phyloP scores from a whole-genome alignment of 2,329 filamentous ascomycete species.

The Microcyclospora pomicola region DNA sequence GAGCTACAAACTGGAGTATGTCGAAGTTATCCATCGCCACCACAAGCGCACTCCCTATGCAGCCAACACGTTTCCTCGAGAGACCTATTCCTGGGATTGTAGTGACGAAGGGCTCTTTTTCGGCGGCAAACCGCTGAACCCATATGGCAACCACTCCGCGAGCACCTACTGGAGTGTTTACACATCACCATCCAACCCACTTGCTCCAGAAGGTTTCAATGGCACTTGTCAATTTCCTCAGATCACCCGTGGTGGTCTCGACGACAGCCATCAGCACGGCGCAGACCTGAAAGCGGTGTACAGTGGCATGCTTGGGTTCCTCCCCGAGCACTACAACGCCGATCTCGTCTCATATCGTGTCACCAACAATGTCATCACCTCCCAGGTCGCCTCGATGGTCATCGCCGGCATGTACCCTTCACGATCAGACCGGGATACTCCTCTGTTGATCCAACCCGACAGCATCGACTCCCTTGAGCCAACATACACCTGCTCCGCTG shows the following conservation, averaged over 20 bases:
- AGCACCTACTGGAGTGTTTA: conserved; percentile 53
- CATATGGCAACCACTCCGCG: conserved; percentile 35
- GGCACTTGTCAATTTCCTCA: conserved; percentile 72
- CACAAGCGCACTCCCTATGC: conserved; percentile 76
- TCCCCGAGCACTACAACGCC: conserved; percentile 39
- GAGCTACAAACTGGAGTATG: conserved; percentile 56
- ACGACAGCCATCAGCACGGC: conserved; percentile 64
- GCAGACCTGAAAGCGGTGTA: conserved; percentile 67
- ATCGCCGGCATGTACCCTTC: conserved; percentile 53
- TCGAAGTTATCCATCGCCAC: conserved; percentile 72
- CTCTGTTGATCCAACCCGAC: conserved; percentile 36
- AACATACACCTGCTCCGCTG: conserved; percentile 49
- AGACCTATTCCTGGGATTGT: conserved; percentile 61
- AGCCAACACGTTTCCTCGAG: conserved; percentile 60
- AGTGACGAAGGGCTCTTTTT: conserved; percentile 55
- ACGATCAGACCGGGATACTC: conserved; percentile 14
- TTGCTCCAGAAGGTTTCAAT: conserved; percentile 50
- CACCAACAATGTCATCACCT: conserved; percentile 71
- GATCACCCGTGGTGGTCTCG: conserved; percentile 56
- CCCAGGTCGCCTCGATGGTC: conserved; percentile 64
- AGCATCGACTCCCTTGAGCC: conserved; percentile 62
- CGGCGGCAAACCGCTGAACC: conserved; percentile 46
- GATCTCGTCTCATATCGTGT: conserved; percentile 51
- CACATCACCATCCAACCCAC: conserved; percentile 51
- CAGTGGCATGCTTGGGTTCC: conserved; percentile 51